phyloP scores from a whole-genome alignment of 345 rosid species.

The Boechera divaricarpa region DNA sequence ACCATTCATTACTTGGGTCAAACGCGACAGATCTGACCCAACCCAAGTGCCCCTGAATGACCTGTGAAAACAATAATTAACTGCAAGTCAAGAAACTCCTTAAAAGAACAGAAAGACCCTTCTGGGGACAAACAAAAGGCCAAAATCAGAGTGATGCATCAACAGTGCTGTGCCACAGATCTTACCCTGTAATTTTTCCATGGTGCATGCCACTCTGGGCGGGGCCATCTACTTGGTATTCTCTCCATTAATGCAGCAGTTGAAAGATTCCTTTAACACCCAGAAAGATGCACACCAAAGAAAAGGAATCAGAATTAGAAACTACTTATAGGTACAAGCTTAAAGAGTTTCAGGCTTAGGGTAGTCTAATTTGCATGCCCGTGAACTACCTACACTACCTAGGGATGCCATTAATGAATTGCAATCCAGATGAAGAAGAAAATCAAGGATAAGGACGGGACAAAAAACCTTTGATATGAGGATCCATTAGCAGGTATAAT shows the following conservation, averaged over 20 bases:
- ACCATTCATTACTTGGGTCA: constrained; percentile 98
- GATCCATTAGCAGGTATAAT: constrained; percentile 65
- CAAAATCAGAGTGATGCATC: constrained; percentile 14
- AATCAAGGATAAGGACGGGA: constrained; percentile 9
- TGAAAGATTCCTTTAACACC: constrained; percentile 62
- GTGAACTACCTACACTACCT: constrained; percentile 12
- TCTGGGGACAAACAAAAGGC: constrained; percentile 1
- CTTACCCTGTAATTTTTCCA: constrained; percentile 99
- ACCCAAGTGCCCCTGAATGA: constrained; percentile 95
- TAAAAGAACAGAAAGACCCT: constrained; percentile 13
- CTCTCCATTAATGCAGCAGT: constrained; percentile 94
- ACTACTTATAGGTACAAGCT: constrained; percentile 6
- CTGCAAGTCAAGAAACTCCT: constrained; percentile 22
- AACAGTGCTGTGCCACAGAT: constrained; percentile 10
- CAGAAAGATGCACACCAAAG: constrained; percentile 2
- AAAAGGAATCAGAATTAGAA: constrained; percentile 17
- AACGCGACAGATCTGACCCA: constrained; percentile 98
- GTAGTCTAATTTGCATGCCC: constrained; percentile 14
- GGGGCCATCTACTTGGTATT: constrained; percentile 98
- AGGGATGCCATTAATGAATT: neutral
- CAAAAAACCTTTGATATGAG: constrained; percentile 69
- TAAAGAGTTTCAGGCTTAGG: neutral
- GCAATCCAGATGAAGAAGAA: constrained; percentile 20
- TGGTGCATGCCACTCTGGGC: constrained; percentile 96
- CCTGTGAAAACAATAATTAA: constrained; percentile 43